A percentile compares a stretch with the other conserved stretches of the same genome.
phyloP scores from a whole-genome alignment of 768 basidiomycete genomes.

The Naematelia encephala region DNA sequence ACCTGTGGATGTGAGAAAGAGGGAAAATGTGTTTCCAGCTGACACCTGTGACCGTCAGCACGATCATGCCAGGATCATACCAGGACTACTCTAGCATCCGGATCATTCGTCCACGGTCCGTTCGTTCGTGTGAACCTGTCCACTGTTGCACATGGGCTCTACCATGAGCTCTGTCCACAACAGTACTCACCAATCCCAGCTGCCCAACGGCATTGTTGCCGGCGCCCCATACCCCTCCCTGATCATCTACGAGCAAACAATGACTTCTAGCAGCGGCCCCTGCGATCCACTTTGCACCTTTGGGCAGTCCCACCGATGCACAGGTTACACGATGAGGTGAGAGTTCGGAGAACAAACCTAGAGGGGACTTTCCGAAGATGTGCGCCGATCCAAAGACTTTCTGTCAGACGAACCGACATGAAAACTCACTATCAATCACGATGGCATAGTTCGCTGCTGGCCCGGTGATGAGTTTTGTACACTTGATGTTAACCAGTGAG shows the following conservation, averaged over 20 bases:
- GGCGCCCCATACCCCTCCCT: constrained; percentile 77
- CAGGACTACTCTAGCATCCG: constrained; percentile 40
- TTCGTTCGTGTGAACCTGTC: constrained; percentile 31
- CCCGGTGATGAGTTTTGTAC: constrained; percentile 64
- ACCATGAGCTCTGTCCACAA: constrained; percentile 3
- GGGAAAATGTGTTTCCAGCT: constrained; percentile 78
- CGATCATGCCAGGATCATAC: constrained; percentile 8
- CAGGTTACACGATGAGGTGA: constrained; percentile 65
- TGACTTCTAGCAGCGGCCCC: constrained; percentile 83
- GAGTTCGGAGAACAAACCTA: constrained; percentile 65
- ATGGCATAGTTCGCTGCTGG: constrained; percentile 44
- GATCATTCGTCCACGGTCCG: constrained; percentile 41
- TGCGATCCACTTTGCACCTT: constrained; percentile 61
- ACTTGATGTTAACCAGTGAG: constrained; percentile 75
- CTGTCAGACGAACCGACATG: neutral
- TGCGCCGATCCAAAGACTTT: constrained; percentile 67
- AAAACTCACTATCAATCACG: constrained; percentile 40
- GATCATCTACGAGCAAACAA: constrained; percentile 73
- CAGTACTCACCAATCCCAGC: constrained; percentile 64
- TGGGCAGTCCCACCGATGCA: constrained; percentile 59
- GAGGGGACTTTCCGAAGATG: constrained; percentile 84
- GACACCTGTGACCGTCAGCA: constrained; percentile 58
- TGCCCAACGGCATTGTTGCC: constrained; percentile 66
- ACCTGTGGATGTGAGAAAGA: constrained; percentile 77
- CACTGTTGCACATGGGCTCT: constrained; percentile 19